A percentile compares a stretch with the other conserved stretches of the same genome.
phyloP scores from a whole-genome alignment of 768 basidiomycete species.

The Boletus vermiculosoides region DNA sequence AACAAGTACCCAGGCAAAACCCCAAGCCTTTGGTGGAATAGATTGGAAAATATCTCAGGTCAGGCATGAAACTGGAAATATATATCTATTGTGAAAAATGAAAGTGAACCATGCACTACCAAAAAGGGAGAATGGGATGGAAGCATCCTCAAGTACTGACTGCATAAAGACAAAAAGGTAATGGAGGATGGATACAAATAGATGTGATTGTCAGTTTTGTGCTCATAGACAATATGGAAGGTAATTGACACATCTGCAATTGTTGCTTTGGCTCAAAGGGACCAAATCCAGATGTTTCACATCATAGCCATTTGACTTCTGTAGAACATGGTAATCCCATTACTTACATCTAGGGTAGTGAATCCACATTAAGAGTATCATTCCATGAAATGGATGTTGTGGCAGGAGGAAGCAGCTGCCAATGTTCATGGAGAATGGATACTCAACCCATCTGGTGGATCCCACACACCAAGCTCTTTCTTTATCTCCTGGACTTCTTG shows the following conservation, averaged over 20 bases:
- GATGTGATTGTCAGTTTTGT: too few relatives aligned
- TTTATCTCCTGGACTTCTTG: conserved; percentile 81
- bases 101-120: too few relatives aligned
- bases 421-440: conserved; percentile 10
- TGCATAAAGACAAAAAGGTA: neutral
- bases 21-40: neutral
- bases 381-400: neutral
- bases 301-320: neutral
- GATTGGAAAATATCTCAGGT: neutral
- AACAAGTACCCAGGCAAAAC: neutral
- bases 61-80: neutral
- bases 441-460: conserved; percentile 54
- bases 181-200: too few relatives aligned
- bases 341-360: neutral
- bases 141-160: neutral
- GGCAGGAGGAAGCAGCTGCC: neutral
- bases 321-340: neutral
- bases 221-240: too few relatives aligned
- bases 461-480: conserved; percentile 80
- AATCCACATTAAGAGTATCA: neutral
- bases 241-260: too few relatives aligned
- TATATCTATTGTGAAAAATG: too few relatives aligned
- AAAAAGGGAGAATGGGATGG: neutral
- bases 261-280: neutral
- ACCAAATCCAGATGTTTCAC: neutral